A percentile compares a stretch with the other conserved stretches of the same genome.
Conservation (phyloP, 768 basidiomycete species). For the Tricholoma matsutake region DNA sequence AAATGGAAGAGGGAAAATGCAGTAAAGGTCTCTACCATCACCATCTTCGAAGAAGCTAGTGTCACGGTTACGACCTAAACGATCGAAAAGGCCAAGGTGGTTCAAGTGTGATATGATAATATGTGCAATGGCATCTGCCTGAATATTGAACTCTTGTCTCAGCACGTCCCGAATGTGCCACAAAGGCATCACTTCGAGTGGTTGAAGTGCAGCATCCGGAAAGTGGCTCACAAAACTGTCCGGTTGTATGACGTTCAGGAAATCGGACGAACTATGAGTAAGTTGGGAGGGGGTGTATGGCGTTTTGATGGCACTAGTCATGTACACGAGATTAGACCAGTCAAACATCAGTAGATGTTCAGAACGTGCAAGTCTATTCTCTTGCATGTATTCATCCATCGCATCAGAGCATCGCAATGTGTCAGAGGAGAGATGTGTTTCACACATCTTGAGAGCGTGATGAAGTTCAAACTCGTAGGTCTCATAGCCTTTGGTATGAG, state of each 20-base stretch:
- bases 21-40: constrained; percentile 34
- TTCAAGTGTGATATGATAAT: constrained; percentile 58
- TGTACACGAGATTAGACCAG: constrained; percentile 62
- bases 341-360: constrained; percentile 59
- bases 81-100: constrained; percentile 58
- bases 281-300: constrained; percentile 26
- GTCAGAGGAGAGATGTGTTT: constrained; percentile 44
- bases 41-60: constrained; percentile 36
- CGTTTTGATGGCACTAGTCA: constrained; percentile 55
- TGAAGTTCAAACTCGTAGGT: constrained; percentile 64
- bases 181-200: constrained; percentile 57
- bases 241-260: constrained; percentile 42
- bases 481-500: constrained; percentile 27
- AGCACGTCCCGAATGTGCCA: constrained; percentile 60
- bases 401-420: constrained; percentile 40
- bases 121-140: constrained; percentile 48
- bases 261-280: constrained; percentile 32
- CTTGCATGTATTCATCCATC: constrained; percentile 51
- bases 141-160: constrained; percentile 54
- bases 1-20: constrained; percentile 66
- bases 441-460: constrained; percentile 45
- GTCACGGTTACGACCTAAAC: constrained; percentile 38
- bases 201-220: constrained; percentile 30
- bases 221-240: constrained; percentile 19
- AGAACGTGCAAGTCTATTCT: constrained; percentile 39